Conservation (phyloP, 2,329 filamentous ascomycete species). For the Colletotrichum euphorbiae region DNA sequence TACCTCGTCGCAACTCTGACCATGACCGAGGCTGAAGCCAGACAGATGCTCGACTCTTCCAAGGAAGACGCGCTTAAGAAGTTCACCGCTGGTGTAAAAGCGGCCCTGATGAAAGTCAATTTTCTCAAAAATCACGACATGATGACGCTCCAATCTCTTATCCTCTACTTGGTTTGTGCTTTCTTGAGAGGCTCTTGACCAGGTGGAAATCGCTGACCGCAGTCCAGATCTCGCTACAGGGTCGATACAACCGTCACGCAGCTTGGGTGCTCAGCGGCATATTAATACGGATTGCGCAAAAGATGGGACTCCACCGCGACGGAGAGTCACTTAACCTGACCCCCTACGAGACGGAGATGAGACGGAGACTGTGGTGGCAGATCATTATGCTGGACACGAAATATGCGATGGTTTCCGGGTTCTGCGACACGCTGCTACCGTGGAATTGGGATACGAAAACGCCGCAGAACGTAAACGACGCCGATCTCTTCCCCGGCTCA, state of each 20-base stretch:
- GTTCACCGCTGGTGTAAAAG: conserved; percentile 64
- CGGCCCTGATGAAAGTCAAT: conserved; percentile 61
- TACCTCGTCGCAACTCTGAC: conserved; percentile 40
- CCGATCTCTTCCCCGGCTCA: conserved; percentile 66
- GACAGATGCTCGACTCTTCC: conserved; percentile 61
- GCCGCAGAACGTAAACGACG: conserved; percentile 69
- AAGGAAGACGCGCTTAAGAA: conserved; percentile 62
- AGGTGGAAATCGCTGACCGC: conserved; percentile 34
- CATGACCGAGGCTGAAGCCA: conserved; percentile 62
- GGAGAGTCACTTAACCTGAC: conserved; percentile 66
- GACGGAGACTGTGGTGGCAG: conserved; percentile 76
- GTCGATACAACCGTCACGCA: conserved; percentile 68
- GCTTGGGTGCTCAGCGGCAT: conserved; percentile 72
- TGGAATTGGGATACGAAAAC: conserved; percentile 67
- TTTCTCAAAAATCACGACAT: conserved; percentile 71
- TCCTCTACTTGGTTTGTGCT: conserved; percentile 64
- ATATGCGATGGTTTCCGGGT: conserved; percentile 67
- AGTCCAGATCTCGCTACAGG: conserved; percentile 65
- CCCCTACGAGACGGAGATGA: conserved; percentile 75
- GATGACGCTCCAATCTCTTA: conserved; percentile 67
- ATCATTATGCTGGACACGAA: conserved; percentile 69
- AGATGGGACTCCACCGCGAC: conserved; percentile 75
- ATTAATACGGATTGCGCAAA: conserved; percentile 72
- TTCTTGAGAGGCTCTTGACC: neutral
- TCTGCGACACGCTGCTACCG: conserved; percentile 64